Conservation (phyloP, 768 basidiomycete species). For the Nevesoporus exiguus region DNA sequence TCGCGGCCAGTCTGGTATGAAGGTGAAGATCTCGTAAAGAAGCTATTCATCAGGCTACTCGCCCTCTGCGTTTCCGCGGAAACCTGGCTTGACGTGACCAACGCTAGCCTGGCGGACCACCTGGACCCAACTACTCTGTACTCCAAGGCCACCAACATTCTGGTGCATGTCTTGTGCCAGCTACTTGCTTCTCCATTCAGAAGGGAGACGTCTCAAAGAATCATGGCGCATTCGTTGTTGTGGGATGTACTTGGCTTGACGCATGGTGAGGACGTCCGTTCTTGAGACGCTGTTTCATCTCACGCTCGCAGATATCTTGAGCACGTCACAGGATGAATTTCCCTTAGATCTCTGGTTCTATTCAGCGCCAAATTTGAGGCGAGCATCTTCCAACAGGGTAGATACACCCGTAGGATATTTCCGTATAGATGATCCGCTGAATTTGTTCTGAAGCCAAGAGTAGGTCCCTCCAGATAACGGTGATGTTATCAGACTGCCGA, state of each 20-base stretch:
- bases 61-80: slow-evolving; percentile 55
- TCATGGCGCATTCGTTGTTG: slow-evolving; percentile 20
- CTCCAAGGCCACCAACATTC: slow-evolving; percentile 41
- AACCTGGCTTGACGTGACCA: slow-evolving; percentile 52
- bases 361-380: slow-evolving; percentile 35
- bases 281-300: background rate
- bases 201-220: slow-evolving; percentile 19
- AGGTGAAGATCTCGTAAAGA: slow-evolving; percentile 44
- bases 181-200: slow-evolving; percentile 21
- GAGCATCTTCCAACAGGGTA: slow-evolving; percentile 28
- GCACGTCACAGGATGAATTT: slow-evolving; percentile 33
- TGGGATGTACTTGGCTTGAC: slow-evolving; percentile 19
- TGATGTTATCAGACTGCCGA: slow-evolving; percentile 37
- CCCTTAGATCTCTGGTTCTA: slow-evolving; percentile 41
- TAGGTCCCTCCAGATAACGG: slow-evolving; percentile 36
- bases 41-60: slow-evolving; percentile 48
- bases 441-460: slow-evolving; percentile 12
- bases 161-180: slow-evolving; percentile 43
- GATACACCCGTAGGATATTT: slow-evolving; percentile 33
- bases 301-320: slow-evolving; percentile 34
- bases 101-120: slow-evolving; percentile 36
- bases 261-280: background rate
- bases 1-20: slow-evolving; percentile 50
- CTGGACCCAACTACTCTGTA: slow-evolving; percentile 49
- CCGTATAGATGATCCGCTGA: background rate